These are phyloP conservation scores for Xylaria sp. DNA, from an alignment of 2,329 filamentous ascomycete species.

Conservation along the genomic window DNA sequence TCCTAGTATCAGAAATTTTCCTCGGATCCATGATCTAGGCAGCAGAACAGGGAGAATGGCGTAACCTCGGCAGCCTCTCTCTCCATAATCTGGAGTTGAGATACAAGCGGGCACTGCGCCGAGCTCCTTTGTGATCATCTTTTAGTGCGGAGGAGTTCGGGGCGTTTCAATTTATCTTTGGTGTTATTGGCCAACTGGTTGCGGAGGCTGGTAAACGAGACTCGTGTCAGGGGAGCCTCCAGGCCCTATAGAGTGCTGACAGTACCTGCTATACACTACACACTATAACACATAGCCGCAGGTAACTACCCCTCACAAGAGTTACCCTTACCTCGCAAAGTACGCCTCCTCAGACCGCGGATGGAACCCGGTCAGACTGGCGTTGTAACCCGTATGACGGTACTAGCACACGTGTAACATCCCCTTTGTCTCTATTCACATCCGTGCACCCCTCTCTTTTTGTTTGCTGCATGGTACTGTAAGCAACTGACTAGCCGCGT, in stretches of 20 bases:
- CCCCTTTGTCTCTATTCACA: constrained; percentile 11
- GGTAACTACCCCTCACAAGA: not conserved
- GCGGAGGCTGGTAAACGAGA: constrained; percentile 1
- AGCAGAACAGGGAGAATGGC: constrained; percentile 25
- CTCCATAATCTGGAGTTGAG: not conserved
- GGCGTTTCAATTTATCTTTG: not conserved
- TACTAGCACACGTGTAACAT: constrained; percentile 3
- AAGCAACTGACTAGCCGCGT: constrained; percentile 4
- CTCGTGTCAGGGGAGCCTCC: constrained; percentile 4
- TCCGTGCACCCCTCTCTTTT: constrained; percentile 6
- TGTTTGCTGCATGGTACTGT: not conserved
- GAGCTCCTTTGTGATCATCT: constrained; percentile 4
- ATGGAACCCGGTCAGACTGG: constrained; percentile 34
- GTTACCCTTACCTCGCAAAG: not conserved
- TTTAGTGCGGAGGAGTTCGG: constrained; percentile 6
- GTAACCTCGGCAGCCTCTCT: constrained; percentile 27
- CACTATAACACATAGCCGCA: not conserved
- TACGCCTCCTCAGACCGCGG: constrained; percentile 30
- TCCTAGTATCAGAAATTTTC: constrained; percentile 19
- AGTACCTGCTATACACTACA: not conserved
- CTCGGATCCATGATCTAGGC: constrained; percentile 6
- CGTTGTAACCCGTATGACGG: constrained; percentile 34
- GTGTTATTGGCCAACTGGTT: not conserved
- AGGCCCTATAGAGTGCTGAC: constrained; percentile 28
- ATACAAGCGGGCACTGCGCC: too few species aligned